Evolutionary conservation across 805 yeast species (phyloP), one percentile per base, ranked within the genome.

Genomic region (Saccharomycopsis sp.): DNA sequence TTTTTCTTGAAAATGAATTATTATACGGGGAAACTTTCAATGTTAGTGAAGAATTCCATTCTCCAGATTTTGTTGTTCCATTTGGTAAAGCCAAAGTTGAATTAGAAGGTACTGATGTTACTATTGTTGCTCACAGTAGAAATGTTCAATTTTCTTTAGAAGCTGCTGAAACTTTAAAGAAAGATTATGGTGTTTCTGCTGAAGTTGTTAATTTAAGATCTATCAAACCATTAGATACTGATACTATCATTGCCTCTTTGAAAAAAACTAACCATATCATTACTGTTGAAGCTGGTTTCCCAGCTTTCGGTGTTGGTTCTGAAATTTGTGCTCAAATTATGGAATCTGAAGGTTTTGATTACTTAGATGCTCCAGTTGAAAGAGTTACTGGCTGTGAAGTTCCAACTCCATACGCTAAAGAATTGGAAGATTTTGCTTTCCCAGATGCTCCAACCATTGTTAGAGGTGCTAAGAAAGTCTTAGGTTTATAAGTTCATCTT

Each of bases 301-400:
- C 98, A 52, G 89, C 86, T 44, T 92, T 85, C 59, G 97, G 98
- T 70, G 94, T 92, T 52, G 98, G 99, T 58, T 85, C 96, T 40
- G 99, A 92, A 73, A 84, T 92, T 57, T 76, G 88, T 62, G 98
- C 97, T 48, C 95, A 87, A 67, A 72, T 92, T 60, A 87, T 92
- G 96, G 99, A 92, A 70, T 77, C 94, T 44, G 96, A 88, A 66
- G 97, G 95, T 40, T 92, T 92, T 52, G 98, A 92, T 67, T 85
- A 87, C 76, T 76, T 92, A 59, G 99, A 92, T 66, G 94, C 97
- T 47, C 99, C 99, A 54, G 85, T 92, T 52, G 94, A 81, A 70
- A 86, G 99, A 74, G 89, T 88, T 56, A 92, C 98, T 45, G 98
- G 98, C 64, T 94, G 97, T 60, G 99, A 92, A 70, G 96, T 88